Conservation (phyloP, 176 grass and related monocot genomes). For the Chloris gayana region DNA sequence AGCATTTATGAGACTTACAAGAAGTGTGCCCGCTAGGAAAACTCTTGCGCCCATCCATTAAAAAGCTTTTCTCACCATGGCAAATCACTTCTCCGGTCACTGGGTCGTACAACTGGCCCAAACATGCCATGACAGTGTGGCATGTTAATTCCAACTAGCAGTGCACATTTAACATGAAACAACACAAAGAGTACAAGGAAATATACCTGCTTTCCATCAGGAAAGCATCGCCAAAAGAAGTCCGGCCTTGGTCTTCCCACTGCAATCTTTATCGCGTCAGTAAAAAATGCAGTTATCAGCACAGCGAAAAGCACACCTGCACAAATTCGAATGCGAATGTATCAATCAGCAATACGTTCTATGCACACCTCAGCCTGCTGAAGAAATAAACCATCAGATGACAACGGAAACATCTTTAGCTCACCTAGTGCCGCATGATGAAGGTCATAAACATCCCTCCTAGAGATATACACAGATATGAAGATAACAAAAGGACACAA, state of each 20-base stretch:
- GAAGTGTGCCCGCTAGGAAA: slow-evolving; percentile 97
- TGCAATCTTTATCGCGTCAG: slow-evolving; percentile 62
- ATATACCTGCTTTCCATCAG: slow-evolving; percentile 84
- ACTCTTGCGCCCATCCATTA: slow-evolving; percentile 84
- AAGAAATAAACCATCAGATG: neutral
- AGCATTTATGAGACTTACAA: slow-evolving; percentile 53
- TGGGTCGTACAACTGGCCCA: slow-evolving; percentile 63
- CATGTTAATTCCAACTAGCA: slow-evolving; percentile 10
- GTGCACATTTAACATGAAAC: neutral
- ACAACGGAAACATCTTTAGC: neutral
- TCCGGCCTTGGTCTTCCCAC: slow-evolving; percentile 87
- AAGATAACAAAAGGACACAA: slow-evolving; percentile 58
- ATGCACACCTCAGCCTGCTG: neutral
- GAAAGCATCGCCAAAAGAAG: slow-evolving; percentile 95
- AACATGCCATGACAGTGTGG: neutral
- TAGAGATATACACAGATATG: slow-evolving; percentile 49
- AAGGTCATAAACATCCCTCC: slow-evolving; percentile 83
- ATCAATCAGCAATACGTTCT: neutral
- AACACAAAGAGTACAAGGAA: neutral
- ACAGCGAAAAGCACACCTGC: slow-evolving; percentile 72
- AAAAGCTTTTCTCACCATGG: slow-evolving; percentile 56
- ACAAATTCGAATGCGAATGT: neutral
- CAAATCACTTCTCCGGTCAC: slow-evolving; percentile 76
- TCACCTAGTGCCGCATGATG: slow-evolving; percentile 78
- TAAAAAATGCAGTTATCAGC: slow-evolving; percentile 71